Evolutionary conservation across 83 land plant species (phyloP), one percentile per base, ranked within the genome.

Genomic region (Picea abies): DNA sequence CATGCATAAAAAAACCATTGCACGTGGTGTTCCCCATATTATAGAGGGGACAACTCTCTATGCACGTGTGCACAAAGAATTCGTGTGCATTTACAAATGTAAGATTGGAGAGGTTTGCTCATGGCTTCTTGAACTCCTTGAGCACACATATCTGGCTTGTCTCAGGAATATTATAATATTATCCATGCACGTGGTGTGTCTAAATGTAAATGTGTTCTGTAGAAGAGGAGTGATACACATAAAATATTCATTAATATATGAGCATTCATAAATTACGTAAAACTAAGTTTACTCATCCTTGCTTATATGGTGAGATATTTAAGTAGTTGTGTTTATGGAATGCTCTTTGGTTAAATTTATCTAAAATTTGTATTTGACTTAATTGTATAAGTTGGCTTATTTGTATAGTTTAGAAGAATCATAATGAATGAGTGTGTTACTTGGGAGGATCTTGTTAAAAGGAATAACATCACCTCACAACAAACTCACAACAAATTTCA

Each of bases 51-150:
- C 76, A 72, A 23, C 69, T 26, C 11, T 66, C 12, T 29, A 66
- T 66, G 69, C 69, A 66, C 69, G 69, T 66, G 69, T 66, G 69
- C 69, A 66, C 69, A 66, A 12, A 66, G 26, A 23, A 66, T 66
- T 25, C 76, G 14, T 72, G 76, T 72, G 76, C 76, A 72, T 39
- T 47, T 39, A 44, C 39, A 72, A 41, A 5, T 39, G 23, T 32
- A 49, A 72, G 76, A n/a, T 29, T 68, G 19, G 39, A 26, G 1
- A 3, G 20, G 35, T 5, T 68, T 26, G 16, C 19, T 29, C 0
- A 32, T 4, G 37, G 41, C 16, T 15, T 32, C 20, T 68, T 68
- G 16, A 68, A 68, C 37, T 25, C 70, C 12, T 66, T 67, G 32
- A 67, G 2, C 17, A 37, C 23, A 5, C 19, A 29, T 68, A 32